Percentiles rank a stretch among this genome's conserved stretches.
Conservation (phyloP, 345 rosid genomes). For the Gossypium rotundifolium region DNA sequence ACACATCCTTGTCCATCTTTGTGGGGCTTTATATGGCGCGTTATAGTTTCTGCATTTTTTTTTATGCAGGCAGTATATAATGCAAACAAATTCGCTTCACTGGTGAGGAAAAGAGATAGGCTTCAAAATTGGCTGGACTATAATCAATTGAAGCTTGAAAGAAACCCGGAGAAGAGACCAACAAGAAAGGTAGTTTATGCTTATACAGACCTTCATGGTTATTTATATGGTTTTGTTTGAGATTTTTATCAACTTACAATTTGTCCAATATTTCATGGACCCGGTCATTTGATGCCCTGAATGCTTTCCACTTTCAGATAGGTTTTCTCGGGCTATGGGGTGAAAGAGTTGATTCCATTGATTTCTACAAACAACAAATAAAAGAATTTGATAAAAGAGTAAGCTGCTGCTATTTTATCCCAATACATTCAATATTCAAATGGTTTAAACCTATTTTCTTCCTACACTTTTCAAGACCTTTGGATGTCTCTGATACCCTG, state of each 20-base stretch:
- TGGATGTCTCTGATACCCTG: not conserved
- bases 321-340: conserved; percentile 91
- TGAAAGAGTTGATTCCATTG: conserved; percentile 66
- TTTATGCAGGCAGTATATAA: conserved; percentile 72
- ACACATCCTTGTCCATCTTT: not conserved
- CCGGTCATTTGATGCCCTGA: conserved; percentile 10
- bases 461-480: not conserved
- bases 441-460: not conserved
- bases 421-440: conserved; percentile 2
- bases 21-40: not conserved
- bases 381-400: conserved; percentile 54
- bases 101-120: conserved; percentile 68
- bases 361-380: conserved; percentile 64
- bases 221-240: conserved; percentile 1
- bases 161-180: conserved; percentile 74
- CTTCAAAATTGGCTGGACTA: conserved; percentile 88
- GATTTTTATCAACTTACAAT: not conserved
- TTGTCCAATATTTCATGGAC: not conserved
- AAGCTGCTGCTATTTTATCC: conserved; percentile 21
- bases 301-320: conserved; percentile 39
- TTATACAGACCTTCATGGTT: not conserved
- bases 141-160: conserved; percentile 70
- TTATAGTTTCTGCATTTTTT: not conserved
- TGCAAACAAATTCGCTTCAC: conserved; percentile 66
- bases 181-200: conserved; percentile 51